Percentiles rank a stretch among this genome's conserved stretches.
Evolutionary conservation across 139 green algal species (phyloP).

Genomic region (Yamagishiella unicocca): DNA sequence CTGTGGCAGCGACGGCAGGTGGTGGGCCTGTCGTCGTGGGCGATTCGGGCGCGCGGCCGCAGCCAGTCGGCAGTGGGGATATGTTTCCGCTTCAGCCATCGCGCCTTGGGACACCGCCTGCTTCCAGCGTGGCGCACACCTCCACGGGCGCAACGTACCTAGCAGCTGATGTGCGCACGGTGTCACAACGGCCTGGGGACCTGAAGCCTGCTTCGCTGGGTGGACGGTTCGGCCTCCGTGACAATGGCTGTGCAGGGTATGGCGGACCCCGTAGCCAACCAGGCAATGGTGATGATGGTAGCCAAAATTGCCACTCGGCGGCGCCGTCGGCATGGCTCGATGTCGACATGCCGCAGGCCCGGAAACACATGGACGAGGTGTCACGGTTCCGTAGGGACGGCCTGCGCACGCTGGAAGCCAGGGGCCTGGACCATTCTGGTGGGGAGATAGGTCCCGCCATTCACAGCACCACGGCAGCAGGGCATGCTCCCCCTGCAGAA

Average conservation of each 20-base stretch:
- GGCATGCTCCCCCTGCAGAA: not conserved
- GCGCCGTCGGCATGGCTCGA: constrained; percentile 10
- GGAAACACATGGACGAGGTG: not conserved
- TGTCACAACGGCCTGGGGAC: not conserved
- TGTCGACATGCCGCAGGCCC: not conserved
- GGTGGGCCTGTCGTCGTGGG: no score
- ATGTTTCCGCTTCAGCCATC: not conserved
- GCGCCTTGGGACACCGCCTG: not conserved
- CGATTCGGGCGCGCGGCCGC: no score
- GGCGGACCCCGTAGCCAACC: not conserved
- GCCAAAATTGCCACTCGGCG: not conserved
- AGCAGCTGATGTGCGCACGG: not conserved
- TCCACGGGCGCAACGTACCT: no score
- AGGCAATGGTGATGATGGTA: not conserved
- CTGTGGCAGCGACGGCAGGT: no score
- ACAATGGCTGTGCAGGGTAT: not conserved
- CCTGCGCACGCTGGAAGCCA: constrained; percentile 12
- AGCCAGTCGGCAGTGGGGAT: no score
- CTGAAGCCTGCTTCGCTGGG: not conserved
- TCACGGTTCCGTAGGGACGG: constrained; percentile 10
- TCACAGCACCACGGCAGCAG: no score
- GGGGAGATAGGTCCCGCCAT: no score
- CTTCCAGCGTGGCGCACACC: no score
- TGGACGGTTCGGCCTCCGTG: not conserved
- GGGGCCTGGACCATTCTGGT: no score